phyloP scores from a whole-genome alignment of 2,329 filamentous ascomycete species.

The Diaporthe batatas region DNA sequence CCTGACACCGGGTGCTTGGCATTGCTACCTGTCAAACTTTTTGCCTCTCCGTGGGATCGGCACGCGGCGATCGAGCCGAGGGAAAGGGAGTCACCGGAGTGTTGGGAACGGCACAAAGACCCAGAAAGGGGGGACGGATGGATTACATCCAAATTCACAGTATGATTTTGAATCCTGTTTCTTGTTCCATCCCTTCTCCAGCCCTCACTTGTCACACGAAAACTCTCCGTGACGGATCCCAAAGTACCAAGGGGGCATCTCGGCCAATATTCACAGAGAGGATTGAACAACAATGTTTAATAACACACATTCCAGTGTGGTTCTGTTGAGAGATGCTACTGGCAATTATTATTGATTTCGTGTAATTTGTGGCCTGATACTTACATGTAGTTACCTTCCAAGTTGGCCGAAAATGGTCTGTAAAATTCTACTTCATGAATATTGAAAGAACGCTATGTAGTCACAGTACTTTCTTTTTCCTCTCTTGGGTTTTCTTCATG shows the following conservation, averaged over 20 bases:
- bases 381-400: no score
- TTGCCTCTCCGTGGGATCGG: slow-evolving; percentile 4
- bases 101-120: slow-evolving; percentile 4
- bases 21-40: slow-evolving; percentile 18
- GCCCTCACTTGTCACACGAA: background rate
- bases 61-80: slow-evolving; percentile 7
- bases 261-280: background rate
- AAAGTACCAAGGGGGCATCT: background rate
- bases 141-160: slow-evolving; percentile 22
- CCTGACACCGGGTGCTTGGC: slow-evolving; percentile 28
- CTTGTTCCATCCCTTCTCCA: background rate
- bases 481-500: background rate
- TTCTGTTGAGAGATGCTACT: background rate
- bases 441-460: background rate
- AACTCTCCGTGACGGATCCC: slow-evolving; percentile 3
- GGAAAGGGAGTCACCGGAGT: slow-evolving; percentile 10
- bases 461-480: background rate
- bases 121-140: slow-evolving; percentile 9
- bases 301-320: background rate
- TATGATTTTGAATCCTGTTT: slow-evolving; percentile 5
- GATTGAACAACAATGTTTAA: no score
- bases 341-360: background rate
- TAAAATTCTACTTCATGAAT: background rate
- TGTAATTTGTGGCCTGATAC: background rate
- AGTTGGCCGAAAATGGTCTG: background rate